A percentile compares a stretch with the other conserved stretches of the same genome.
These are phyloP conservation scores for Diddensiella caesifluorescens DNA, from an alignment of 805 yeast species.

Conservation along the genomic window DNA sequence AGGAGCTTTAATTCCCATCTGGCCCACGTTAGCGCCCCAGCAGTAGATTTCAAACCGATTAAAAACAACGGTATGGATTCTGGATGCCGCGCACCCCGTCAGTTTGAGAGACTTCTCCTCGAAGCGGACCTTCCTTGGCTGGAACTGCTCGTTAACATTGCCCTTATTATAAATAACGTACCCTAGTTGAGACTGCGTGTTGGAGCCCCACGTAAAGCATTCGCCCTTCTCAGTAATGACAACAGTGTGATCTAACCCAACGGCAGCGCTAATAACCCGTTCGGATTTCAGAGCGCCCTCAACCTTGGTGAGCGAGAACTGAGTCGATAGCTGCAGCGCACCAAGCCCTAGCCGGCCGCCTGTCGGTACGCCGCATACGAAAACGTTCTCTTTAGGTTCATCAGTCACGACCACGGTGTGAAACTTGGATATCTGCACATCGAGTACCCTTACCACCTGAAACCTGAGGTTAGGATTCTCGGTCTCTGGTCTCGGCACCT, in stretches of 20 bases:
- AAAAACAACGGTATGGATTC: conserved; percentile 61
- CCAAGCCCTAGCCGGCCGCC: conserved; percentile 69
- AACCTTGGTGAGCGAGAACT: conserved; percentile 42
- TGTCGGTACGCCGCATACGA: conserved; percentile 60
- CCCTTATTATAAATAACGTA: conserved; percentile 32
- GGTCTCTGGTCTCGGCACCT: conserved; percentile 24
- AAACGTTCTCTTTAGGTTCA: conserved; percentile 43
- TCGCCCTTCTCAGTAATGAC: conserved; percentile 48
- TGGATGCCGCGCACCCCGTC: conserved; percentile 55
- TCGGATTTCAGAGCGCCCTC: conserved; percentile 34
- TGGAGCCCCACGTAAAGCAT: conserved; percentile 79
- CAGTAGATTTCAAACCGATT: conserved; percentile 44
- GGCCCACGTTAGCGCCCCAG: conserved; percentile 84
- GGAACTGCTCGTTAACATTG: conserved; percentile 28
- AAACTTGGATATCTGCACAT: conserved; percentile 53
- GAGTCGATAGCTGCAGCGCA: conserved; percentile 25
- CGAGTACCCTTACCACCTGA: conserved; percentile 42
- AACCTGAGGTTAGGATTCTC: conserved; percentile 24
- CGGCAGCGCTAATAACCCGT: conserved; percentile 36
- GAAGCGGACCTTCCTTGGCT: conserved; percentile 38
- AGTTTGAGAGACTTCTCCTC: conserved; percentile 39
- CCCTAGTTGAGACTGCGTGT: conserved; percentile 64
- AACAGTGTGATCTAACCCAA: conserved; percentile 65
- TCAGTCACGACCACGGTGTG: conserved; percentile 59
- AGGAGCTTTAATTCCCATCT: conserved; percentile 56